phyloP scores from a whole-genome alignment of 139 green algal species.

The Pleodorina starrii region DNA sequence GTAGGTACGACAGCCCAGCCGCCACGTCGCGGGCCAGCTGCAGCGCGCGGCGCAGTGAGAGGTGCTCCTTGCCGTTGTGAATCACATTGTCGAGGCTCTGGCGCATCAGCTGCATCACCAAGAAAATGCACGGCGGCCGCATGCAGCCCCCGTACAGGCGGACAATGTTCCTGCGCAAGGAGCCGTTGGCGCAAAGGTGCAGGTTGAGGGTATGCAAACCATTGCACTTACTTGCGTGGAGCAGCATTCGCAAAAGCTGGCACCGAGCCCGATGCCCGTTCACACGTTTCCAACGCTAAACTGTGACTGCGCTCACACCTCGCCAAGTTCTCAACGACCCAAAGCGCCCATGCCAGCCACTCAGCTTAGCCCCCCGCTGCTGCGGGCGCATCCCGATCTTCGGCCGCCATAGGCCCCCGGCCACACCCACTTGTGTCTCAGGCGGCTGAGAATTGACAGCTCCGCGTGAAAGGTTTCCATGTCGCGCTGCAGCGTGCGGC shows the following conservation, averaged over 20 bases:
- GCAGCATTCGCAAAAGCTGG: too few species aligned
- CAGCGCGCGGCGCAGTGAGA: conserved; percentile 72
- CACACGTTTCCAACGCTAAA: too few species aligned
- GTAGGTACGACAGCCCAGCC: conserved; percentile 35
- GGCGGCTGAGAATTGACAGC: conserved; percentile 61
- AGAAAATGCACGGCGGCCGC: conserved; percentile 58
- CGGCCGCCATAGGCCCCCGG: too few species aligned
- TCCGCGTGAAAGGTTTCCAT: conserved; percentile 54
- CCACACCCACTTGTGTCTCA: conserved; percentile 64
- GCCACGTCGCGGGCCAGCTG: conserved; percentile 62
- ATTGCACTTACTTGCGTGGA: too few species aligned
- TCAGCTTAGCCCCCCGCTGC: too few species aligned
- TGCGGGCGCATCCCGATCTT: too few species aligned
- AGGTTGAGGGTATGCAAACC: too few species aligned
- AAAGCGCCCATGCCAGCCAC: too few species aligned
- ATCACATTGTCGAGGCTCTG: conserved; percentile 76
- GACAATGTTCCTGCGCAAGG: conserved; percentile 70
- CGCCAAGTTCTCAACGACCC: too few species aligned
- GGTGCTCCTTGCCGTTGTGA: conserved; percentile 65
- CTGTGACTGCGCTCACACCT: too few species aligned
- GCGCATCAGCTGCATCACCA: conserved; percentile 69
- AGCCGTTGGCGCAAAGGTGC: too few species aligned
- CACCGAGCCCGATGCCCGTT: too few species aligned
- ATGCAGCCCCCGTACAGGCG: conserved; percentile 63
- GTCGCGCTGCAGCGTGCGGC: conserved; percentile 19